Percentiles rank a stretch among this genome's conserved stretches.
phyloP scores from a whole-genome alignment of 2,329 filamentous ascomycete species.

The Arachnomyces sp. region DNA sequence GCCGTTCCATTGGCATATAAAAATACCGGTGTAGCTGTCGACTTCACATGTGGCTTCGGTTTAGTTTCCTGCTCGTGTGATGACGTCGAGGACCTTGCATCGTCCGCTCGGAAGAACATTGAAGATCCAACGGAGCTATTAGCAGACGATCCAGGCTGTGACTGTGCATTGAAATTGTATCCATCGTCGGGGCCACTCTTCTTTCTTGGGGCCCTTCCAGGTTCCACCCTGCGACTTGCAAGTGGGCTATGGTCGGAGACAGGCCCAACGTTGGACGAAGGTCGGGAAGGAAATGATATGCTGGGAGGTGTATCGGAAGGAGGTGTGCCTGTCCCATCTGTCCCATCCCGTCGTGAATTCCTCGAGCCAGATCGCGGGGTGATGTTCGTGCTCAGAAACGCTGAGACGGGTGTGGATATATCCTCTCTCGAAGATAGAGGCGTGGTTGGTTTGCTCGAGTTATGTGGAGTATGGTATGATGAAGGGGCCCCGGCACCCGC shows the following conservation, averaged over 20 bases:
- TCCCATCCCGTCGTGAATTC: conserved; percentile 62
- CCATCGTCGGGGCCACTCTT: conserved; percentile 32
- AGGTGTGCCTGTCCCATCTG: conserved; percentile 41
- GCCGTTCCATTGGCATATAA: conserved; percentile 31
- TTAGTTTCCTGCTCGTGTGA: conserved; percentile 24
- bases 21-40: conserved; percentile 24
- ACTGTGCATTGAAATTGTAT: conserved; percentile 17
- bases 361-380: conserved; percentile 71
- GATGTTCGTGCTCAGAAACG: conserved; percentile 58
- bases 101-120: conserved; percentile 90
- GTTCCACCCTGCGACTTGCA: conserved; percentile 21
- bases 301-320: conserved; percentile 45
- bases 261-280: conserved; percentile 15
- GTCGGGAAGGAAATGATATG: conserved; percentile 20
- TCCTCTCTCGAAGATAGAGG: conserved; percentile 35
- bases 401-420: conserved; percentile 45
- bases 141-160: conserved; percentile 25
- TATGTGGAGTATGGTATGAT: conserved; percentile 13
- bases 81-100: conserved; percentile 51
- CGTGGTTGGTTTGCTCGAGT: conserved; percentile 27
- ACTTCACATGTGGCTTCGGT: conserved; percentile 19
- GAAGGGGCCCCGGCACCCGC: conserved; percentile 31
- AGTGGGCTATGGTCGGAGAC: conserved; percentile 10
- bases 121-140: conserved; percentile 9
- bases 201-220: conserved; percentile 25